Base-by-base conservation (phyloP, 2,329 filamentous ascomycete genomes). In the Phialemonium atrogriseum region DNA sequence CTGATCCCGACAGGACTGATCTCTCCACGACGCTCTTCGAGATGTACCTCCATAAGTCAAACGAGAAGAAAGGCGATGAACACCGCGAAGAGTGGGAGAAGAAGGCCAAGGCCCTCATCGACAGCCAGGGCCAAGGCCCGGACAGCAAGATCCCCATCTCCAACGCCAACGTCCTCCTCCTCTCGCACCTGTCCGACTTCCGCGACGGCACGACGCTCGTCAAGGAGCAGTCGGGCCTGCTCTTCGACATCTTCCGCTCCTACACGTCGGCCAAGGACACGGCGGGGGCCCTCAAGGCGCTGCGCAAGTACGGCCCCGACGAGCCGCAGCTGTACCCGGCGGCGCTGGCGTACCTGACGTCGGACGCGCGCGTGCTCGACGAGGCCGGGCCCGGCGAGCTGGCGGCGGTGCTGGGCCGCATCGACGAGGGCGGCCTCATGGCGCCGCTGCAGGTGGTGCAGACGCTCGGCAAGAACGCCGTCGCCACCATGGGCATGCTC, bases 401-500 rank as follows among this genome's bases (percentile, higher is more conserved):
- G 8, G 74, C 86, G 34, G 67, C 64, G 1, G 80, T 98, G 2
- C 68, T 98, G 9, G 72, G 77, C 42, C 87, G 84, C 48, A 96
- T 98, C 44, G 85, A 95, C 51, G 73, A 81, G 40, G 87, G 94
- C 47, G 81, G 85, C 1, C 73, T 98, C 22, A 91, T 98, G 84
- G 89, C 91, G 1, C 91, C 91, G 1, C 65, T 98, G 4, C 91
- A 98, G 54, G 91, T 98, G 19, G 91, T 98, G 11, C 89, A 98
- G 56, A 91, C 88, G 1, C 72, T 98, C 1, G 64, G 66, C n/a
- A 64, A 71, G 27, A 56, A 66, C 52, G 35, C 60, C 38, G 85
- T 95, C 3, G 89, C 93, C 1, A 96, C 87, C 1, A 95, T 98
- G 84, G 91, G 89, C 30, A 87, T 96, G 72, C 81, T 98, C 40